Evolutionary conservation across 352 stramenopile species (phyloP), one percentile per base, ranked within the genome.

Genomic region (Pythium aphanidermatum): DNA sequence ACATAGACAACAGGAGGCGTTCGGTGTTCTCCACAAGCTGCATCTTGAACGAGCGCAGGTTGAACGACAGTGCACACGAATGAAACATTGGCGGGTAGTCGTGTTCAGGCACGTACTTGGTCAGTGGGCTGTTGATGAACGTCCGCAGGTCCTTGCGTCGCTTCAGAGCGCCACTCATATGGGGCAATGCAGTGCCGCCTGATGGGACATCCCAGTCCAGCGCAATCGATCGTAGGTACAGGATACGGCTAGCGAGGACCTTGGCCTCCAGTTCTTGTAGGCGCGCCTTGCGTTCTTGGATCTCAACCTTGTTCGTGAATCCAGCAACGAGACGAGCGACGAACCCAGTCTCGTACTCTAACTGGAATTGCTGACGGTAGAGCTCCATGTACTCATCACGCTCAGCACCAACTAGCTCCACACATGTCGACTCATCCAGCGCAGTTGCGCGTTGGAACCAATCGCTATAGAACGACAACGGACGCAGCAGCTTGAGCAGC

Each of bases 201-300:
- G 66, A 66, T 10, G 83, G 83, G 33, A 95, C 64, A 17, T 68
- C 51, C 77, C 77, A 93, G 21, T 55, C 65, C 7, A 93, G 55
- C 17, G 77, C 64, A 20, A 75, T 20, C 0, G 69, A 71, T 5
- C 83, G 70, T 46, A 92, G 51, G 23, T 79, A 73, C 1, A 95
- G 51, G 14, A 92, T 26, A 8, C 63, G 70, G 9, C 51, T 75
- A 6, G 75, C 73, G 1, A 91, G 63, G n/a, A 76, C 36, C 8
- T 71, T 87, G 0, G 40, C 8, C 55, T 92, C 75, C 14, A 92
- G 44, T 8, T 69, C 68, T 4, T 63, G 51, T n/a, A 93, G 46
- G 0, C 69, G 67, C 23, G 44, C 27, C 11, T 58, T 60, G 2
- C 81, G 73, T 13, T 48, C 51, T 11, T 36, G 24, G 20, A 90